These are phyloP conservation scores for Pyrenophora seminiperda DNA, from an alignment of 2,329 filamentous ascomycete genomes.

Conservation along the genomic window DNA sequence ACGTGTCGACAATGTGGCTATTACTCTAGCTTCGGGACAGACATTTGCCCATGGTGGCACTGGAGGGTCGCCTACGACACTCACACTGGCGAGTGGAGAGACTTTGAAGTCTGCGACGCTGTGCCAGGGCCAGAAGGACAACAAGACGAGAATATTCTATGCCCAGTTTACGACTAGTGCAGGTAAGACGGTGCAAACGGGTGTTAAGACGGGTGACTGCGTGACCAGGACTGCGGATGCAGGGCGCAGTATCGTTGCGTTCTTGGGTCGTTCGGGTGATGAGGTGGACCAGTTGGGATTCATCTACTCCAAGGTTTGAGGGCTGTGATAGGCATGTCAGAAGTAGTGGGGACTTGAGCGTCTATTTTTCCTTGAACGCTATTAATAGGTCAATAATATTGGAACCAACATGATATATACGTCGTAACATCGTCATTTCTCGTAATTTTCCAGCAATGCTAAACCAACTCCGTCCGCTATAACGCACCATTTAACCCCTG, in stretches of 20 bases:
- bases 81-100: constrained; percentile 56
- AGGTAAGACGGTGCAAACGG: constrained; percentile 54
- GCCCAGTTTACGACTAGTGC: constrained; percentile 59
- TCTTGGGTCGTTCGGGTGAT: constrained; percentile 58
- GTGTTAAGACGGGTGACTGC: constrained; percentile 56
- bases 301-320: constrained; percentile 26
- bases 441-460: too few relatives aligned
- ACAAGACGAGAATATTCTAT: constrained; percentile 61
- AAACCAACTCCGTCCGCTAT: too few relatives aligned
- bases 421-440: too few relatives aligned
- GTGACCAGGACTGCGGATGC: constrained; percentile 53
- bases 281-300: constrained; percentile 61
- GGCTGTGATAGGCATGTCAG: neutral
- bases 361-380: too few relatives aligned
- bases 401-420: too few relatives aligned
- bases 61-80: constrained; percentile 53
- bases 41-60: constrained; percentile 59
- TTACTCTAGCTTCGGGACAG: constrained; percentile 58
- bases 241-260: constrained; percentile 62
- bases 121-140: constrained; percentile 57
- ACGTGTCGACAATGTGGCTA: constrained; percentile 58
- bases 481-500: too few relatives aligned
- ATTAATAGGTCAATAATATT: too few relatives aligned
- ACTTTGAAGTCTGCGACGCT: constrained; percentile 56
- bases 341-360: too few relatives aligned